Percentiles rank a stretch among this genome's conserved stretches.
These are phyloP conservation scores for Metschnikowia amazonensis DNA, from an alignment of 805 yeast genomes.

Conservation along the genomic window DNA sequence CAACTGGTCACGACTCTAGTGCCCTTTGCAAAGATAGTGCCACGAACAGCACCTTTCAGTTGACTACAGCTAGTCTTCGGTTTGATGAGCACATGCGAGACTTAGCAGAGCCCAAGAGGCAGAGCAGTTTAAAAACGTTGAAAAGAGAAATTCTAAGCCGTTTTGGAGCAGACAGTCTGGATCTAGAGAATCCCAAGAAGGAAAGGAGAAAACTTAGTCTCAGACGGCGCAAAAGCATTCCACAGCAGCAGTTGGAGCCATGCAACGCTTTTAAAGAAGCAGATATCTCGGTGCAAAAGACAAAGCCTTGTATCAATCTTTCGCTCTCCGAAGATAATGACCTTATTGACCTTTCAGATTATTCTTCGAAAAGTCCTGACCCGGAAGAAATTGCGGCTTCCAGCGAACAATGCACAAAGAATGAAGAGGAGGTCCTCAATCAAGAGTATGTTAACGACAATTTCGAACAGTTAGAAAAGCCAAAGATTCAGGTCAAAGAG, in stretches of 20 bases:
- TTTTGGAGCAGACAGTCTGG: constrained; percentile 1
- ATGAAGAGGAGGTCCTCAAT: background rate
- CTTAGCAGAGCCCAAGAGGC: background rate
- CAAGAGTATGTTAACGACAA: background rate
- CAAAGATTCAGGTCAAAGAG: background rate
- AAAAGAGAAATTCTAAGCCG: constrained; percentile 1
- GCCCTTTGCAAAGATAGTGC: constrained; percentile 1
- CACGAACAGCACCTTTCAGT: constrained; percentile 2
- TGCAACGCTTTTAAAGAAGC: background rate
- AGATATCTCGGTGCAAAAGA: background rate
- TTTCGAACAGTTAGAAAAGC: background rate
- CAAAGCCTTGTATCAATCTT: background rate
- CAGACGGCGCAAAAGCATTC: background rate
- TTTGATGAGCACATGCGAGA: constrained; percentile 5
- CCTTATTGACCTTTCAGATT: constrained; percentile 3
- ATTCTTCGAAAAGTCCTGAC: background rate
- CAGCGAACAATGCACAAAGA: background rate
- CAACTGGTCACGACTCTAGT: background rate
- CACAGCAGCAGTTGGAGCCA: background rate
- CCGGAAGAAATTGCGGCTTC: background rate
- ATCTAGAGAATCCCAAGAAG: background rate
- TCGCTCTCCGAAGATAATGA: background rate
- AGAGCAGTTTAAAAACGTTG: constrained; percentile 1
- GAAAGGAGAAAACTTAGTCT: background rate
- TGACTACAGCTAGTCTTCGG: constrained; percentile 5